Base-by-base conservation (phyloP, 805 yeast genomes). In the Yarrowia yakushimensis region DNA sequence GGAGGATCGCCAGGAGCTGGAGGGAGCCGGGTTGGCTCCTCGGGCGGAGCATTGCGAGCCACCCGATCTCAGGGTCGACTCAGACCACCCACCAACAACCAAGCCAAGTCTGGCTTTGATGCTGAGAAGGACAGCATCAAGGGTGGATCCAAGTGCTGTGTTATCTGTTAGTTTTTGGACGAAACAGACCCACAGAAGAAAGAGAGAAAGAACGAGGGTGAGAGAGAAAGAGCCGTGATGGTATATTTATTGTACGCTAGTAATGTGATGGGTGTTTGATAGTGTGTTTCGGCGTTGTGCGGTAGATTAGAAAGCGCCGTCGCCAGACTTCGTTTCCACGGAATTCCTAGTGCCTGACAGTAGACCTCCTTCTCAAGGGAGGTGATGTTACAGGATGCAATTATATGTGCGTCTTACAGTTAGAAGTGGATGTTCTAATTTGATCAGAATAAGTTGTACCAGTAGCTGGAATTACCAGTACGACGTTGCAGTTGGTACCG, bases 101-200 rank as follows among this genome's bases (percentile, higher is more conserved):
- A 52, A 25, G 34, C 43, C 27, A 52, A 52, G 25, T 52, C 59
- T 17, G 59, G 59, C 18, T 52, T 52, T n/a, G 59, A 52, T 23
- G 25, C 33, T 23, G 59, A 52, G 17, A 52, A 52, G 18, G 59
- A 52, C 33, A 52, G 59, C 25, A 52, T 52, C 59, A 52, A 52
- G 59, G 59, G 59, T 7, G 59, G 59, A 7, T 52, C 59, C 43
- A 52, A 52, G 43, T 52, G 59, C 43, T 52, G 59, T n/a, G 59
- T 52, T 7, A 52, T 52, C 28, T 52, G 59, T 20, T 52, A 52
- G 39, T 28, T 22, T 23, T 10, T 12, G 22, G 31, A 18, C 23
- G 23, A 17, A 36, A 15, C 41, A 3, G 27, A 28, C 31, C 27
- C 8, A 20, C 37, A 22, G 27, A 10, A 12, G 7, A 18, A 22